These are phyloP conservation scores for Debaryomyces maramus DNA, from an alignment of 805 yeast genomes.

Conservation along the genomic window DNA sequence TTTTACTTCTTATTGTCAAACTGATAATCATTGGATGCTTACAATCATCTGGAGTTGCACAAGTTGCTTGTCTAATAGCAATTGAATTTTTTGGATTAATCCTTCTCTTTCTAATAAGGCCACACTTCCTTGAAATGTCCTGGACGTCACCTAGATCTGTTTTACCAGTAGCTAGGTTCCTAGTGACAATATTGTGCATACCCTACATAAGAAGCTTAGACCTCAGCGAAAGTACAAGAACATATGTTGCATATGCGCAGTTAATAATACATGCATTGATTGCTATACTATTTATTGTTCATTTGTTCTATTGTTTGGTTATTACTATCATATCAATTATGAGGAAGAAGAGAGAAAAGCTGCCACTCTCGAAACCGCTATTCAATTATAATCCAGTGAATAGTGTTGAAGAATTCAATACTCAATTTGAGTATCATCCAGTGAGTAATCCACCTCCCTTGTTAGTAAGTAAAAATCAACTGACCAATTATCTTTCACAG, in stretches of 20 bases:
- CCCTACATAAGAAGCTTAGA: slow-evolving; percentile 41
- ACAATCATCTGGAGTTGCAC: slow-evolving; percentile 45
- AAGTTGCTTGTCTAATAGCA: slow-evolving; percentile 38
- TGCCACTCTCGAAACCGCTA: slow-evolving; percentile 7
- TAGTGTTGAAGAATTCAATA: slow-evolving; percentile 20
- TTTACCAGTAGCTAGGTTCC: slow-evolving; percentile 37
- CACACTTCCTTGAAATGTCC: slow-evolving; percentile 26
- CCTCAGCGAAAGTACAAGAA: slow-evolving; percentile 36
- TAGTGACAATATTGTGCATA: slow-evolving; percentile 42
- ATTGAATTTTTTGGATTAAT: slow-evolving; percentile 32
- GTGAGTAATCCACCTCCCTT: slow-evolving; percentile 5
- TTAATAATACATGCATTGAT: slow-evolving; percentile 38
- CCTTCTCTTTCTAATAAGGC: slow-evolving; percentile 22
- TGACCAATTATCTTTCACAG: no score
- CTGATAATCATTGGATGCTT: slow-evolving; percentile 46
- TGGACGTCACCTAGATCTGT: slow-evolving; percentile 34
- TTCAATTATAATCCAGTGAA: not conserved
- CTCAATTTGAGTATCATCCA: slow-evolving; percentile 29
- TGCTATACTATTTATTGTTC: slow-evolving; percentile 28
- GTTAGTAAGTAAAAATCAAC: no score
- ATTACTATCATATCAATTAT: slow-evolving; percentile 25
- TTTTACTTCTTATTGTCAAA: slow-evolving; percentile 29
- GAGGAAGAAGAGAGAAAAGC: slow-evolving; percentile 7
- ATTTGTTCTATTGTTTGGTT: slow-evolving; percentile 29
- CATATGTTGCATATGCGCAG: slow-evolving; percentile 46